Evolutionary conservation across 208 protist genomes (phyloP), one percentile per base, ranked within the genome.

Genomic region (Trypanosoma caninum): DNA sequence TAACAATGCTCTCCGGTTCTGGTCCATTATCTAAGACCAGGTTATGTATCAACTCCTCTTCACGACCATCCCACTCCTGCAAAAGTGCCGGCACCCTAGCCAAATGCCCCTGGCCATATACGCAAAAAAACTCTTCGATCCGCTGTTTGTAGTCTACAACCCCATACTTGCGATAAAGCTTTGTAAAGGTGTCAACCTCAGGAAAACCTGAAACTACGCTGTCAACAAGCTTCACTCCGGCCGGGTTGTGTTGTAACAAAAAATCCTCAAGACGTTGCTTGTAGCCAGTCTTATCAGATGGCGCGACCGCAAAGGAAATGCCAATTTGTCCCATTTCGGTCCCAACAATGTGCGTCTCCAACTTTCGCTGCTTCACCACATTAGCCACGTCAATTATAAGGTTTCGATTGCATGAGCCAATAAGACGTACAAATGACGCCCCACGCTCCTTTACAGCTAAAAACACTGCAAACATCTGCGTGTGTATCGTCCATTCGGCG

Each of bases 41-140:
- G 54, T 84, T 79, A 35, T 78, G 77, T 75, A 91, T 77, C 40
- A 94, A 56, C 60, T 91, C 84, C 61, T 91, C 82, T 63, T 89
- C 84, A 25, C 67, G 65, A 23, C 78, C 78, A 51, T 84, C 74
- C 82, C 81, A 94, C 59, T 91, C 72, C 45, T 44, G 42, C 18
- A 93, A 69, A 8, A 91, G 72, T 0, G 64, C 56, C 8, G 76
- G 68, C 11, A 89, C 75, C 31, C 74, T 59, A 16, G 23, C 27
- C 41, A 67, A 65, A 46, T 82, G 78, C 48, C 76, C 69, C 4
- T 72, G 81, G 1, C 81, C 80, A 57, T 94, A 91, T 8, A 85
- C 57, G 27, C 72, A 48, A 46, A 91, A 89, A 65, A 91, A 89
- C 22, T 71, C 47, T 3, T 25, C 25, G 33, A 91, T 59, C 7